Conservation (phyloP, 2,329 filamentous ascomycete species). For the Diaporthe destruens region DNA sequence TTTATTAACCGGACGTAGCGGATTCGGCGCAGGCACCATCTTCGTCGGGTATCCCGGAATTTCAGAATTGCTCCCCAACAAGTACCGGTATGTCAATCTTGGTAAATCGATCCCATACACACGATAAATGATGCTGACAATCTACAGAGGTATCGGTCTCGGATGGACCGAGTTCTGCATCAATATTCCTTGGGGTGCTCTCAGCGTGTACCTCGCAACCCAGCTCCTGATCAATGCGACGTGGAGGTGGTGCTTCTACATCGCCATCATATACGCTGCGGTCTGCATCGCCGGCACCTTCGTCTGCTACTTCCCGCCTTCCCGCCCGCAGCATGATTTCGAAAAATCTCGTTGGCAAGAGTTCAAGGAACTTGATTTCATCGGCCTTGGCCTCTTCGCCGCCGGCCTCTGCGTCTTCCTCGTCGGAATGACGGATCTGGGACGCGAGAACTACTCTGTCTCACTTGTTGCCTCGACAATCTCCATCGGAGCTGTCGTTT, state of each 20-base stretch:
- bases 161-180: constrained; percentile 50
- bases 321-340: constrained; percentile 47
- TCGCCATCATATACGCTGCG: constrained; percentile 47
- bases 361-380: constrained; percentile 49
- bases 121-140: neutral
- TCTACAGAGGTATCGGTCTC: constrained; percentile 45
- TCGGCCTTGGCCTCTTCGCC: constrained; percentile 46
- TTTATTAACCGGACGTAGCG: constrained; percentile 24
- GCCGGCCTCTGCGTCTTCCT: constrained; percentile 44
- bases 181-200: constrained; percentile 47
- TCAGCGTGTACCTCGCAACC: constrained; percentile 48
- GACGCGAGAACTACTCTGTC: constrained; percentile 42
- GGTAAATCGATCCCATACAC: accelerated
- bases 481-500: constrained; percentile 42
- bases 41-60: constrained; percentile 52
- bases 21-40: constrained; percentile 50
- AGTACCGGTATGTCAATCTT: constrained; percentile 46
- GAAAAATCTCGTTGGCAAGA: constrained; percentile 49
- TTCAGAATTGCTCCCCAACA: constrained; percentile 52
- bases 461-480: constrained; percentile 43
- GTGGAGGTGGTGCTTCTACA: constrained; percentile 49
- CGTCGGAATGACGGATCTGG: constrained; percentile 44
- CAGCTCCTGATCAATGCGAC: constrained; percentile 47
- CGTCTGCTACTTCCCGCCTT: constrained; percentile 47
- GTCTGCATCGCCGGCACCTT: constrained; percentile 46